Base-by-base conservation (phyloP, 441 rosid genomes). In the Arabidopsis hybrid region DNA sequence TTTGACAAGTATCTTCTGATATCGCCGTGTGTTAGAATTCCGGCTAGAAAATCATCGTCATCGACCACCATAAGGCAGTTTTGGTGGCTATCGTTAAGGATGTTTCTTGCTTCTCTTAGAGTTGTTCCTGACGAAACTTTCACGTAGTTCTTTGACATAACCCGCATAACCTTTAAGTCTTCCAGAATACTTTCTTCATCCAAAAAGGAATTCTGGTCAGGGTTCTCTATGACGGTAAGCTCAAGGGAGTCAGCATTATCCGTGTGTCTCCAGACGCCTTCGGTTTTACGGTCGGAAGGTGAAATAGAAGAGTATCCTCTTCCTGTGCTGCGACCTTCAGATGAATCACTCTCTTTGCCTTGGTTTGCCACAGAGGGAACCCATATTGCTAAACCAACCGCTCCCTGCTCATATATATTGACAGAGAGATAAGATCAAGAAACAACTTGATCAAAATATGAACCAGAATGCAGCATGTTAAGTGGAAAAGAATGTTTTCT, bases 361-460 rank as follows among this genome's bases (percentile, higher is more conserved):
- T 87, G 97, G 83, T 93, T 92, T 79, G 90, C 71, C 76, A 95
- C 96, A 47, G 99, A 95, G 50, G 99, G 97, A 70, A 95, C 99
- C 97, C 99, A 95, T 83, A 95, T 95, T 35, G 97, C 97, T 76
- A 95, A 85, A 71, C 99, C 99, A 78, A 95, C 97, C 61, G 99
- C 97, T 67, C 99, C 99, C 97, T 95, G 79, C 34, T 66, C 14
- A 68, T 43, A 13, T 31, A 68, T 55, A 76, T n/a, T 36, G 40
- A 71, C 56, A 74, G 59, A 53, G 16, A 59, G 45, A 67, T 62
- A 64, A 43, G 56, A 65, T 65, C 63, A 65, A 14, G 26, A n/a
- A 75, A 45, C 49, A 43, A 67, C 8, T 18, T n/a, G 39, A 68
- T 32, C 14, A 17, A 43, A 1, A 42, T 43, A n/a, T 31, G 26